Evolutionary conservation across 768 basidiomycete genomes (phyloP).

Genomic region (Thelephora ganbajun): DNA sequence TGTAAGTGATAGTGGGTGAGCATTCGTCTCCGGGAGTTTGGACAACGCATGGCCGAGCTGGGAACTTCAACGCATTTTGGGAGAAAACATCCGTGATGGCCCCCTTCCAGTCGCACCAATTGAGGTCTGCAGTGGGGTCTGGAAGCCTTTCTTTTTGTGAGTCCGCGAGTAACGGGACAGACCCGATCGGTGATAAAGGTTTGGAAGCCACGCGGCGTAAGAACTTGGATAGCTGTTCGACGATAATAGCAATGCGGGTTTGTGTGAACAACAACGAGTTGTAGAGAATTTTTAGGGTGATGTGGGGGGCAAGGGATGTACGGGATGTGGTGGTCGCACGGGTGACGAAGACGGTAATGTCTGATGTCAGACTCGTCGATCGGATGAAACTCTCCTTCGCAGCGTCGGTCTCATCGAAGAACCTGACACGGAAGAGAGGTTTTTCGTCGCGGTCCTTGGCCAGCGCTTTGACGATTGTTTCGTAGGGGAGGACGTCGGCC

Average conservation of each 20-base stretch:
- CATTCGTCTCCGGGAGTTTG: constrained; percentile 35
- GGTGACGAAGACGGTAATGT: constrained; percentile 83
- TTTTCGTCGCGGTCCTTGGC: constrained; percentile 50
- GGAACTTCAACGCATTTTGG: constrained; percentile 64
- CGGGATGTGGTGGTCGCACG: constrained; percentile 41
- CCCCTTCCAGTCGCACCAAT: constrained; percentile 97
- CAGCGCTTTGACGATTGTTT: constrained; percentile 55
- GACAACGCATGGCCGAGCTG: constrained; percentile 79
- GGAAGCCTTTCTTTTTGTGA: constrained; percentile 61
- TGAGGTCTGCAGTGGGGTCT: constrained; percentile 71
- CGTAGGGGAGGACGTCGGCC: constrained; percentile 69
- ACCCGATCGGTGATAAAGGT: constrained; percentile 59
- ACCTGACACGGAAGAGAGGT: constrained; percentile 87
- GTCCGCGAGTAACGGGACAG: constrained; percentile 67
- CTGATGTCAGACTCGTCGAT: constrained; percentile 76
- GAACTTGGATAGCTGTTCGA: constrained; percentile 76
- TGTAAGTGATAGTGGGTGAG: constrained; percentile 34
- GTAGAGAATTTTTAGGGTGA: constrained; percentile 78
- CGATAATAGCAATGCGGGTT: constrained; percentile 57
- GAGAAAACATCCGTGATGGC: constrained; percentile 95
- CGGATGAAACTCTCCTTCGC: constrained; percentile 62
- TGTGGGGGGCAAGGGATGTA: constrained; percentile 53
- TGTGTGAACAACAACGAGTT: constrained; percentile 89
- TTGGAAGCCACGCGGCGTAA: constrained; percentile 57
- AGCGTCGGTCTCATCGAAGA: constrained; percentile 84